These are phyloP conservation scores for Trametes cubensis DNA, from an alignment of 768 basidiomycete species.

Conservation along the genomic window DNA sequence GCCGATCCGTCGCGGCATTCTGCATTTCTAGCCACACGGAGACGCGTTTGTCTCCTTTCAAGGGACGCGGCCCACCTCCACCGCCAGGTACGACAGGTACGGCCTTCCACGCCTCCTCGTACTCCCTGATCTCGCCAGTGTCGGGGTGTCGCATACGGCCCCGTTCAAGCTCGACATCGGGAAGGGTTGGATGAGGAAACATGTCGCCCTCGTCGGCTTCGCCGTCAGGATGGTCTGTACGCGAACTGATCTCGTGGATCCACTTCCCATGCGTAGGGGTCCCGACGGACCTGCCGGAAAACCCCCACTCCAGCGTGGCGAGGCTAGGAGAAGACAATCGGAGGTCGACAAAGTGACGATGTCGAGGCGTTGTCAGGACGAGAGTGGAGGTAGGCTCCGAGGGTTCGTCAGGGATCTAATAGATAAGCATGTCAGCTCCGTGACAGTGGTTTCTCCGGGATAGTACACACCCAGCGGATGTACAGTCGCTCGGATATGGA, in stretches of 20 bases:
- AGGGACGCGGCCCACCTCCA: neutral
- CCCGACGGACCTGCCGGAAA: slow-evolving; percentile 18
- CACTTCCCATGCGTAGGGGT: slow-evolving; percentile 19
- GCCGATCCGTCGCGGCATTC: neutral
- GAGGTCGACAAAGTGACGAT: slow-evolving; percentile 21
- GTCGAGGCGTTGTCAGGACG: slow-evolving; percentile 21
- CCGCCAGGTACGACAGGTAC: slow-evolving; percentile 5
- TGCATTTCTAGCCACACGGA: slow-evolving; percentile 8
- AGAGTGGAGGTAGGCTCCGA: slow-evolving; percentile 24
- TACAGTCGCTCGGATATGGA: slow-evolving; percentile 19
- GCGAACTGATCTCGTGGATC: slow-evolving; percentile 26
- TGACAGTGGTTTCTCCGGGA: neutral
- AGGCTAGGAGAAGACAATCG: slow-evolving; percentile 10
- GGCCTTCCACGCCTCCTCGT: slow-evolving; percentile 24
- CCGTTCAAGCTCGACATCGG: slow-evolving; percentile 18
- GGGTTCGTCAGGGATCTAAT: slow-evolving; percentile 16
- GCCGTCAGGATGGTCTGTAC: slow-evolving; percentile 15
- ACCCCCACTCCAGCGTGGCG: slow-evolving; percentile 18
- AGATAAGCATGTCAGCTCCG: neutral
- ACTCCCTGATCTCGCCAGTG: slow-evolving; percentile 13
- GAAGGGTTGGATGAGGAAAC: slow-evolving; percentile 17
- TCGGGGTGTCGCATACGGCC: slow-evolving; percentile 21
- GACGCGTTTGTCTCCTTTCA: neutral
- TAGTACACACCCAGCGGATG: slow-evolving; percentile 17
- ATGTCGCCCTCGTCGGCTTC: slow-evolving; percentile 23